Evolutionary conservation across 1,284 basidiomycete genomes (phyloP).

Genomic region (Naganishia liquefaciens): DNA sequence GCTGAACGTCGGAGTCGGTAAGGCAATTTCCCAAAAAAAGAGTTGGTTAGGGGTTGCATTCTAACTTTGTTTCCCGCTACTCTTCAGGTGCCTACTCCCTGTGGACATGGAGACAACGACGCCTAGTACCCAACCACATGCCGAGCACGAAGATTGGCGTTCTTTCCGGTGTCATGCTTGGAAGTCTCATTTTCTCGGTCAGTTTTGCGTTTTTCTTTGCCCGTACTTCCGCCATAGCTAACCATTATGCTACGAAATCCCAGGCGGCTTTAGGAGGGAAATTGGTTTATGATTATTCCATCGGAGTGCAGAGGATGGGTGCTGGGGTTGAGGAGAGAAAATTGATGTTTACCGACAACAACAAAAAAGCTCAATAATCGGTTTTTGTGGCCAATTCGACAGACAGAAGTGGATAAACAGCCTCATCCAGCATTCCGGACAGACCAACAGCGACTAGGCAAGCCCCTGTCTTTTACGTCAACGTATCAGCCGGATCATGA

Average conservation of each 20-base stretch:
- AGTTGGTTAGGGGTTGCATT: not conserved
- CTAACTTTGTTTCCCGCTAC: not conserved
- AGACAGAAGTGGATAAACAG: not conserved
- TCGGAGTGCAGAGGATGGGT: slow-evolving; percentile 31
- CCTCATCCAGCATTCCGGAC: too few relatives aligned
- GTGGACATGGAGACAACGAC: slow-evolving; percentile 28
- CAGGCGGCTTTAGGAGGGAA: not conserved
- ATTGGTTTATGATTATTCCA: slow-evolving; percentile 12
- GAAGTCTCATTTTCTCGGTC: slow-evolving; percentile 9
- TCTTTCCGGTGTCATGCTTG: slow-evolving; percentile 19
- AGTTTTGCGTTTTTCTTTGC: not conserved
- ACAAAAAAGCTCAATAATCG: slow-evolving; percentile 19
- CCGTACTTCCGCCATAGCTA: not conserved
- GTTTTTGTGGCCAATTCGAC: not conserved
- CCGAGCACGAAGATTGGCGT: slow-evolving; percentile 23
- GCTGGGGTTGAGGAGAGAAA: slow-evolving; percentile 29
- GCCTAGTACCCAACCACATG: slow-evolving; percentile 28
- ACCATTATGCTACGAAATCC: not conserved
- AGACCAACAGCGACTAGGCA: too few relatives aligned
- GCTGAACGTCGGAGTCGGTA: slow-evolving; percentile 28
- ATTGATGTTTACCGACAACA: slow-evolving; percentile 15
- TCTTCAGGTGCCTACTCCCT: slow-evolving; percentile 26
- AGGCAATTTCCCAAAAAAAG: not conserved
- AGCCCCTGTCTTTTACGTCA: too few relatives aligned
- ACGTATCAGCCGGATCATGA: too few relatives aligned